Conservation (phyloP, 768 basidiomycete genomes). For the Lyophyllum shimeji region DNA sequence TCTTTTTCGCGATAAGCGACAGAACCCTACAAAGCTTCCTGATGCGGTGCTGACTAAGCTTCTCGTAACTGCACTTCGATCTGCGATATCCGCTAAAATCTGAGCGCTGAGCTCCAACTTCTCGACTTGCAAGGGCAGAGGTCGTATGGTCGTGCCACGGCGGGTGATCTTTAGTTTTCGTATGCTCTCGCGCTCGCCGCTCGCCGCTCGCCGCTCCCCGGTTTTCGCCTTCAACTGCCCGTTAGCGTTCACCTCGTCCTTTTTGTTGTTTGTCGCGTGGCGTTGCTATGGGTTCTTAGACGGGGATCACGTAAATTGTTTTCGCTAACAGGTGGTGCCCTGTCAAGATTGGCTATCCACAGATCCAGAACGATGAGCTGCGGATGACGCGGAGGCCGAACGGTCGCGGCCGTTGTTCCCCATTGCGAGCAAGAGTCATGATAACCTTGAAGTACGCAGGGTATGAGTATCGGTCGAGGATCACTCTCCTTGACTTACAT, state of each 20-base stretch:
- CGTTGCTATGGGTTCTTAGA: neutral
- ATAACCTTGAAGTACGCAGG: too few species aligned
- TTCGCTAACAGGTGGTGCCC: neutral
- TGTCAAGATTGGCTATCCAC: neutral
- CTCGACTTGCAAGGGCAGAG: neutral
- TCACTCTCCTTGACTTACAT: too few species aligned
- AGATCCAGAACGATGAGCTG: neutral
- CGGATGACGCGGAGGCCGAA: too few species aligned
- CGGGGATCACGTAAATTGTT: neutral
- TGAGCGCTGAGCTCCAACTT: neutral
- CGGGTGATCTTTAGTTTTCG: too few species aligned
- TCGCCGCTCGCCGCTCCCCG: neutral
- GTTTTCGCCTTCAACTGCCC: neutral
- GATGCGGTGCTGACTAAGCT: constrained; percentile 6
- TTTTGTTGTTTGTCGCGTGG: neutral
- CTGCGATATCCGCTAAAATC: neutral
- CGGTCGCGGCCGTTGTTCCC: too few species aligned
- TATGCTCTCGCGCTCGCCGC: neutral
- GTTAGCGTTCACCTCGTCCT: neutral
- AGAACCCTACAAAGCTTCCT: constrained; percentile 5
- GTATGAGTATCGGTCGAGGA: too few species aligned
- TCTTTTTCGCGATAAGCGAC: constrained; percentile 12
- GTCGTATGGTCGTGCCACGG: too few species aligned
- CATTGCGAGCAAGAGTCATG: too few species aligned
- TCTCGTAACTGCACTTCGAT: neutral